Conservation (phyloP, 768 basidiomycete genomes). For the Tulasnella sp. region DNA sequence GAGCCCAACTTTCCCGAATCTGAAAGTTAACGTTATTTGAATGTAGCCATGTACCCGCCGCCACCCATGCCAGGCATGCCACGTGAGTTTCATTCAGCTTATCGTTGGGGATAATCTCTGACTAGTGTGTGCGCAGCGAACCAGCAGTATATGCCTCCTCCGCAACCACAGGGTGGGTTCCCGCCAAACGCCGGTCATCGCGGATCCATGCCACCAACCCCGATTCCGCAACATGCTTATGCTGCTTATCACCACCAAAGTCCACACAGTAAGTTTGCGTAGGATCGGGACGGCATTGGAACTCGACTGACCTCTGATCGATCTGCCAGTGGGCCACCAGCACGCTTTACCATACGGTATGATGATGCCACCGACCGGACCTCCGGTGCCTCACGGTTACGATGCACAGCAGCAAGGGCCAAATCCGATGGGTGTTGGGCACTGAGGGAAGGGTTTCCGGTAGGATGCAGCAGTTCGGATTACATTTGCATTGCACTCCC, state of each 20-base stretch:
- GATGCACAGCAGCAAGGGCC: slow-evolving; percentile 33
- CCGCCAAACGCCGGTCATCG: slow-evolving; percentile 68
- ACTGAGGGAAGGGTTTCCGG: slow-evolving; percentile 4
- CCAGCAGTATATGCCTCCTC: slow-evolving; percentile 67
- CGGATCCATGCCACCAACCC: slow-evolving; percentile 86
- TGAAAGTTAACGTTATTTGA: background rate
- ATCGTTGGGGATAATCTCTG: background rate
- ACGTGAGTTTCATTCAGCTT: slow-evolving; percentile 40
- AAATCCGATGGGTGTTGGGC: slow-evolving; percentile 15
- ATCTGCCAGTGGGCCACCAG: slow-evolving; percentile 44
- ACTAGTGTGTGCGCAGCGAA: slow-evolving; percentile 35
- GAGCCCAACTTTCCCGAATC: slow-evolving; percentile 5
- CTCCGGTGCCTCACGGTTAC: slow-evolving; percentile 57
- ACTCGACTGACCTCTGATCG: slow-evolving; percentile 23
- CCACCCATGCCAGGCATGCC: slow-evolving; percentile 83
- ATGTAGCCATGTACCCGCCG: slow-evolving; percentile 63
- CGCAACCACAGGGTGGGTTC: slow-evolving; percentile 57
- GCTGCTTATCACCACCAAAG: slow-evolving; percentile 58
- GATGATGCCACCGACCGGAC: slow-evolving; percentile 70
- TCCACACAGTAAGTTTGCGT: slow-evolving; percentile 55
- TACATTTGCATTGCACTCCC: background rate
- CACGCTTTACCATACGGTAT: slow-evolving; percentile 82
- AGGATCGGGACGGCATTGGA: slow-evolving; percentile 13
- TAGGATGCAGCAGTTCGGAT: background rate
- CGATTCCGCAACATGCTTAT: slow-evolving; percentile 76